These are phyloP conservation scores for Pseudogymnoascus sp. DNA, from an alignment of 2,329 filamentous ascomycete genomes.

Conservation along the genomic window DNA sequence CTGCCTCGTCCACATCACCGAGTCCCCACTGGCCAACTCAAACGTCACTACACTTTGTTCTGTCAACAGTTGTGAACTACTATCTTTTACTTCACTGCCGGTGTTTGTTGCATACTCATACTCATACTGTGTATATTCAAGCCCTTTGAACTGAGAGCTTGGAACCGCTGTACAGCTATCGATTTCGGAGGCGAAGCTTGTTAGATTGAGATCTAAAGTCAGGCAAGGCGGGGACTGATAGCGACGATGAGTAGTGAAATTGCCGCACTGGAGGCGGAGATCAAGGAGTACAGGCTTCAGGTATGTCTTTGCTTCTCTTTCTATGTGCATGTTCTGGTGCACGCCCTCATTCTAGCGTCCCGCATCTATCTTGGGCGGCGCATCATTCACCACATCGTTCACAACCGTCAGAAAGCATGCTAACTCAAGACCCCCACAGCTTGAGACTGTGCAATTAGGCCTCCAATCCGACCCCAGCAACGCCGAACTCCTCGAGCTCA, in stretches of 20 bases:
- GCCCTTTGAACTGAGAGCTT: not conserved
- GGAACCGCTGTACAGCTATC: not conserved
- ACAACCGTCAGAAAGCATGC: not conserved
- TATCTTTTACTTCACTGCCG: not conserved
- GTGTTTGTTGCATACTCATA: not conserved
- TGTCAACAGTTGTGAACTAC: not conserved
- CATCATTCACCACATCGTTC: not conserved
- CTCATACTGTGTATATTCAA: not conserved
- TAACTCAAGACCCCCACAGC: constrained; percentile 36
- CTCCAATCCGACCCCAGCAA: constrained; percentile 76
- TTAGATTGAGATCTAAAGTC: not conserved
- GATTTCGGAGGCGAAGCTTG: not conserved
- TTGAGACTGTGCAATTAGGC: constrained; percentile 68
- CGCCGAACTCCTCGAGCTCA: constrained; percentile 65
- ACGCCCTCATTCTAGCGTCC: not conserved
- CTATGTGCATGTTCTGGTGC: not conserved
- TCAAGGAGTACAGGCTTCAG: constrained; percentile 53
- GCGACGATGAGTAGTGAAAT: constrained; percentile 24
- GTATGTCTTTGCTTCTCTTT: constrained; percentile 26
- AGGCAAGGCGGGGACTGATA: not conserved
- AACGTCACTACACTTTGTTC: not conserved
- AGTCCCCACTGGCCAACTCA: not conserved
- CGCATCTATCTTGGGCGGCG: not conserved
- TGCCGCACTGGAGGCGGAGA: constrained; percentile 32
- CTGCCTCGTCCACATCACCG: not conserved